phyloP scores from a whole-genome alignment of 2,329 filamentous ascomycete species.

The Boeremia lycopersici region DNA sequence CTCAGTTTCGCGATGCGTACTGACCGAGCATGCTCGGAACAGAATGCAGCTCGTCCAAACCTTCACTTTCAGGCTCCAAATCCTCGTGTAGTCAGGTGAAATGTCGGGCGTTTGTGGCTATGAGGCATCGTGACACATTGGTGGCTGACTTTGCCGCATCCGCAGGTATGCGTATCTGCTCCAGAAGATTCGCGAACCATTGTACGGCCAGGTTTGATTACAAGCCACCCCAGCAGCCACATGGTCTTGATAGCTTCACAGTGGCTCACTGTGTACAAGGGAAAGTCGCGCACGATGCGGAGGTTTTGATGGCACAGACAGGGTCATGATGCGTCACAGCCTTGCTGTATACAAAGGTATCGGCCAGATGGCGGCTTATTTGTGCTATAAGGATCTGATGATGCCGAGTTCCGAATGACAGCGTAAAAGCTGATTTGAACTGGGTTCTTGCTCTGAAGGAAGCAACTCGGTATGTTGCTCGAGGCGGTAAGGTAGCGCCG shows the following conservation, averaged over 20 bases:
- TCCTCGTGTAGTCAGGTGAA: not conserved
- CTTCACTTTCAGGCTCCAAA: not conserved
- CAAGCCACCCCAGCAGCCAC: constrained; percentile 9
- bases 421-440: not conserved
- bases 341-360: not conserved
- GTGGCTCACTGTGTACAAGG: not conserved
- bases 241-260: constrained; percentile 7
- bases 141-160: constrained; percentile 8
- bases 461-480: not conserved
- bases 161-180: not conserved
- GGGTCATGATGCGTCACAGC: constrained; percentile 6
- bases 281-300: constrained; percentile 11
- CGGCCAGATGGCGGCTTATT: constrained; percentile 4
- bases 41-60: not conserved
- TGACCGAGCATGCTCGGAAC: constrained; percentile 16
- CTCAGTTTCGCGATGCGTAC: constrained; percentile 19
- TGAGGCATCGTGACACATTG: constrained; percentile 3
- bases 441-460: not conserved
- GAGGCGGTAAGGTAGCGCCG: constrained; percentile 16
- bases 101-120: not conserved
- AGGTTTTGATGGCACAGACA: constrained; percentile 10
- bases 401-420: constrained; percentile 5
- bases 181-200: not conserved
- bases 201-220: not conserved
- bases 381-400: constrained; percentile 2